phyloP scores from a whole-genome alignment of 2,329 filamentous ascomycete species.

The Penicillium sp. region DNA sequence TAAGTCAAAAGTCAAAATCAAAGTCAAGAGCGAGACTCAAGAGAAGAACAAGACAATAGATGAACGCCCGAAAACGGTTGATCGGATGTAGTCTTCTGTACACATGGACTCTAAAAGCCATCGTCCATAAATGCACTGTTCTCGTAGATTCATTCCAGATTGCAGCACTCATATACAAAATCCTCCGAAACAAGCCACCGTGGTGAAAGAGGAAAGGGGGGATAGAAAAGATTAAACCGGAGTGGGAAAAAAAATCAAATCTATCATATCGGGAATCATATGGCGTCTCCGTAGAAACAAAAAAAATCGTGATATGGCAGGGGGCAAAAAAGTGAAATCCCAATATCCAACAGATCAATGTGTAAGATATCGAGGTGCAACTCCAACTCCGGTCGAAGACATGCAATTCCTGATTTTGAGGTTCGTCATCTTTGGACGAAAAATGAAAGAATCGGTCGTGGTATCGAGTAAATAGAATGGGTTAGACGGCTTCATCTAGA shows the following conservation, averaged over 20 bases:
- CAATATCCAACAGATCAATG: slow-evolving; percentile 1
- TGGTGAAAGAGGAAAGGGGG: background rate
- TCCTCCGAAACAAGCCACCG: background rate
- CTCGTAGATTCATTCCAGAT: slow-evolving; percentile 12
- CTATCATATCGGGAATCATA: slow-evolving; percentile 19
- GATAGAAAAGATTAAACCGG: background rate
- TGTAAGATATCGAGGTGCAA: slow-evolving; percentile 6
- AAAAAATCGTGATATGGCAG: slow-evolving; percentile 7
- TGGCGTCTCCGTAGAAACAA: slow-evolving; percentile 11
- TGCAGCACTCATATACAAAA: slow-evolving; percentile 12
- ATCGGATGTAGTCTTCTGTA: slow-evolving; percentile 1
- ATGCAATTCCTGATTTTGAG: slow-evolving; percentile 6
- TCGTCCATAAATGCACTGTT: slow-evolving; percentile 9
- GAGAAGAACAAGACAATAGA: background rate
- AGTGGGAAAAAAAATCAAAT: slow-evolving; percentile 1
- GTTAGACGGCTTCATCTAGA: slow-evolving; percentile 32
- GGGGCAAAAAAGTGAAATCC: slow-evolving; percentile 2
- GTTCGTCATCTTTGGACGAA: background rate
- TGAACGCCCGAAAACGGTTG: slow-evolving; percentile 3
- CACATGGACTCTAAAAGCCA: background rate
- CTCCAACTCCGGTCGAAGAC: slow-evolving; percentile 10
- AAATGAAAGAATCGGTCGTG: slow-evolving; percentile 6
- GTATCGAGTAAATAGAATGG: background rate
- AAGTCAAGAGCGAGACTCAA: background rate
- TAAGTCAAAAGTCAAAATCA: background rate